These are phyloP conservation scores for Byssothecium circinans DNA, from an alignment of 2,329 filamentous ascomycete genomes.

Conservation along the genomic window DNA sequence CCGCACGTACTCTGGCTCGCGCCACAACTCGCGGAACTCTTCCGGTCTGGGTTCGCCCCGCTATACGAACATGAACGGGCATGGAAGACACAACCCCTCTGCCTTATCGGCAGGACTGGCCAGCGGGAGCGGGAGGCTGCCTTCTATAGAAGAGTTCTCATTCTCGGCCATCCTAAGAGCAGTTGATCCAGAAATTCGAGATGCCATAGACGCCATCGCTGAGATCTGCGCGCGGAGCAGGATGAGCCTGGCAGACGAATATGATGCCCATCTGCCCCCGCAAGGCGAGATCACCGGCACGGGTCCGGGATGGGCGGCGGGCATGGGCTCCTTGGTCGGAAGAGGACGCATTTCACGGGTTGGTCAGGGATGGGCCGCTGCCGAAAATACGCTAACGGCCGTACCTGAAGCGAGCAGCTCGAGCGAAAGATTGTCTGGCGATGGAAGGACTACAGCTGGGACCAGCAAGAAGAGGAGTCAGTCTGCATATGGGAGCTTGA, in stretches of 20 bases:
- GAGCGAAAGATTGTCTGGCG: slow-evolving; percentile 45
- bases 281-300: slow-evolving; percentile 57
- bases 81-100: slow-evolving; percentile 15
- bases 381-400: slow-evolving; percentile 47
- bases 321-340: slow-evolving; percentile 32
- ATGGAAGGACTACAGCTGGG: slow-evolving; percentile 15
- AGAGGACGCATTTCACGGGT: slow-evolving; percentile 35
- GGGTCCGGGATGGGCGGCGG: slow-evolving; percentile 30
- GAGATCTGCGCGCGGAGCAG: slow-evolving; percentile 64
- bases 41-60: slow-evolving; percentile 38
- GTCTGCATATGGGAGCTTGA: slow-evolving; percentile 43
- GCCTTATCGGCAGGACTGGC: slow-evolving; percentile 36
- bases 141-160: slow-evolving; percentile 56
- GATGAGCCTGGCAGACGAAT: slow-evolving; percentile 64
- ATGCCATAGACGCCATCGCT: slow-evolving; percentile 62
- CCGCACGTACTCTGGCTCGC: slow-evolving; percentile 43
- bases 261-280: slow-evolving; percentile 63
- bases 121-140: slow-evolving; percentile 36
- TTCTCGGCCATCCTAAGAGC: slow-evolving; percentile 59
- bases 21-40: slow-evolving; percentile 36
- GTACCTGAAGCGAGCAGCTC: slow-evolving; percentile 53
- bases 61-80: slow-evolving; percentile 34
- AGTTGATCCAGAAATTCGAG: slow-evolving; percentile 60
- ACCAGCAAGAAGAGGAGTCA: slow-evolving; percentile 33
- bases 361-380: slow-evolving; percentile 37